phyloP scores from a whole-genome alignment of 2,329 filamentous ascomycete species.

The Fusarium bulbicola region DNA sequence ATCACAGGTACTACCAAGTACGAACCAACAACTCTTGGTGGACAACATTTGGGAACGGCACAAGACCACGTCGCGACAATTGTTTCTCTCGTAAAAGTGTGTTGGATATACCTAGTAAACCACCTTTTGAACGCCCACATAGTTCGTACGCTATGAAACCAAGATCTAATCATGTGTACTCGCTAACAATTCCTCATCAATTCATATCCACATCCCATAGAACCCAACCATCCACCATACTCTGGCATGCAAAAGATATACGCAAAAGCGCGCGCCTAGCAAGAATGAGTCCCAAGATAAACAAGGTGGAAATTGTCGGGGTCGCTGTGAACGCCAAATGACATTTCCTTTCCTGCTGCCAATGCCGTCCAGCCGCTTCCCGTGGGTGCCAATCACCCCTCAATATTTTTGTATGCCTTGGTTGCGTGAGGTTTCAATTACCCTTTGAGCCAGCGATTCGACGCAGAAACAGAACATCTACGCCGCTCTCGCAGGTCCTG shows the following conservation, averaged over 20 bases:
- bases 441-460: background rate
- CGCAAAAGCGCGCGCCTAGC: background rate
- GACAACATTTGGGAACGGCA: background rate
- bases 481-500: constrained; percentile 19
- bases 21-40: background rate
- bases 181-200: constrained; percentile 14
- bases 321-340: background rate
- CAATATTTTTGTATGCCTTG: background rate
- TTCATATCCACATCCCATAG: constrained; percentile 4
- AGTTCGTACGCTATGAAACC: constrained; percentile 2
- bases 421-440: background rate
- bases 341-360: background rate
- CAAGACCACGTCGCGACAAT: background rate
- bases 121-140: background rate
- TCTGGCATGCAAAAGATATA: background rate
- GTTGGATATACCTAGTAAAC: background rate
- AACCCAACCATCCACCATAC: background rate
- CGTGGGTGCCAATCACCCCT: background rate
- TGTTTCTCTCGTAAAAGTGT: background rate
- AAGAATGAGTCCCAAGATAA: no score
- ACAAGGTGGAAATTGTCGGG: background rate
- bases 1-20: background rate
- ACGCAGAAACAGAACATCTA: constrained; percentile 1
- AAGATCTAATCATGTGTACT: background rate
- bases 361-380: background rate